Percentiles rank a stretch among this genome's conserved stretches.
These are phyloP conservation scores for Pythium apleroticum DNA, from an alignment of 352 stramenopile species.

Conservation along the genomic window DNA sequence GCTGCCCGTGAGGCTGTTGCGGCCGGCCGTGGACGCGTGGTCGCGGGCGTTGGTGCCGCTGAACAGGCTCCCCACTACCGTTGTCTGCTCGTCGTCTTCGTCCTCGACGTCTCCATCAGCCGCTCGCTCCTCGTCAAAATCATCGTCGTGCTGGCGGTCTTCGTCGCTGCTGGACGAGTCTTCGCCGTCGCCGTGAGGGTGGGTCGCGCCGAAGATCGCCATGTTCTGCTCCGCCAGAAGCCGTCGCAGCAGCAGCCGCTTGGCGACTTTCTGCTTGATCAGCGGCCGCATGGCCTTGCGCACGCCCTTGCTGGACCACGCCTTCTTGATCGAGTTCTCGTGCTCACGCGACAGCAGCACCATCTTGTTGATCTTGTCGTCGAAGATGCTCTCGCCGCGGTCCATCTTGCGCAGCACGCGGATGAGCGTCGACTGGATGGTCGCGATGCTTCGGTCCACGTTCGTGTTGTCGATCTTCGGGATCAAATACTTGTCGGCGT, in stretches of 20 bases:
- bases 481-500: constrained; percentile 83
- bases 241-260: constrained; percentile 71
- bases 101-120: constrained; percentile 58
- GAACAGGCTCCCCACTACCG: constrained; percentile 73
- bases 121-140: constrained; percentile 32
- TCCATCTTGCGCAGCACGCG: constrained; percentile 80
- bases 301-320: constrained; percentile 85
- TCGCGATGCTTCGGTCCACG: constrained; percentile 82
- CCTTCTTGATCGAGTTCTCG: constrained; percentile 87
- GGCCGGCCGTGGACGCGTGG: constrained; percentile 29
- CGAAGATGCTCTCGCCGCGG: constrained; percentile 69
- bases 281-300: constrained; percentile 85
- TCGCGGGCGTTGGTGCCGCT: constrained; percentile 65
- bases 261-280: constrained; percentile 86
- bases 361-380: constrained; percentile 80
- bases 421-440: constrained; percentile 84
- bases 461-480: constrained; percentile 91
- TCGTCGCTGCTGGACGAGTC: constrained; percentile 81
- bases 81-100: constrained; percentile 80
- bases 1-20: constrained; percentile 21
- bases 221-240: constrained; percentile 75
- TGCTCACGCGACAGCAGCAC: constrained; percentile 85
- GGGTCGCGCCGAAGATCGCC: constrained; percentile 33
- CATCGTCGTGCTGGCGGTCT: constrained; percentile 48
- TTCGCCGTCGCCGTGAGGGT: constrained; percentile 39